Conservation (phyloP, 2,329 filamentous ascomycete species). For the Alternaria tenuissima region DNA sequence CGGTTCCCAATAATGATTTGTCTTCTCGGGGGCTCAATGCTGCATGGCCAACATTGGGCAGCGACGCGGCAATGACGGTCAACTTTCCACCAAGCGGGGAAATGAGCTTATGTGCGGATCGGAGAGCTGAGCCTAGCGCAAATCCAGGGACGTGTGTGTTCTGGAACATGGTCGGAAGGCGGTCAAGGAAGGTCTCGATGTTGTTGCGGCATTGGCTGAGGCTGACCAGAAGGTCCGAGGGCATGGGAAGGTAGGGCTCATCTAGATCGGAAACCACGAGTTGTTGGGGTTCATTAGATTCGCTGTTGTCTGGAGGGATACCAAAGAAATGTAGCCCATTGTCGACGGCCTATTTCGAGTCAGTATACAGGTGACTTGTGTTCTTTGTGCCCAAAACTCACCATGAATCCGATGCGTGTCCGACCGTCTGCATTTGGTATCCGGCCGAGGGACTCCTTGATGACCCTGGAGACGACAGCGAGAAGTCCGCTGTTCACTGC, state of each 20-base stretch:
- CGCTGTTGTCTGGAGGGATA: constrained; percentile 86
- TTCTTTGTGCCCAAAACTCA: neutral
- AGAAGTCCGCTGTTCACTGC: constrained; percentile 82
- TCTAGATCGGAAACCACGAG: constrained; percentile 94
- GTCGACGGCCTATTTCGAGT: constrained; percentile 69
- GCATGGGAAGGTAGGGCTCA: constrained; percentile 94
- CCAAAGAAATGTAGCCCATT: constrained; percentile 96
- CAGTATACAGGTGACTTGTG: neutral
- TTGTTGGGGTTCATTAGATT: constrained; percentile 86
- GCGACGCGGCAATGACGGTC: constrained; percentile 84
- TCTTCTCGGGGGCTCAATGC: constrained; percentile 89
- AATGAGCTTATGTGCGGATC: constrained; percentile 95
- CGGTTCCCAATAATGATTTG: constrained; percentile 93
- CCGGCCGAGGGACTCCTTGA: constrained; percentile 91
- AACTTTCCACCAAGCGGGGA: constrained; percentile 95
- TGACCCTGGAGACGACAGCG: constrained; percentile 90
- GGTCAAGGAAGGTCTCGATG: constrained; percentile 88
- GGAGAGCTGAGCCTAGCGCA: constrained; percentile 93
- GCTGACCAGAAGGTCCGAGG: constrained; percentile 88
- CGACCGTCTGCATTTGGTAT: constrained; percentile 98
- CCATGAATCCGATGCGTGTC: constrained; percentile 92
- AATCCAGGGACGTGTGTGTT: constrained; percentile 88
- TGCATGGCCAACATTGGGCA: constrained; percentile 92
- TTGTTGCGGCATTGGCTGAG: constrained; percentile 88
- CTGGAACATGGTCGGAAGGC: constrained; percentile 95